A percentile compares a stretch with the other conserved stretches of the same genome.
These are phyloP conservation scores for Magnaporthales sp. DNA, from an alignment of 2,329 filamentous ascomycete genomes.

Conservation along the genomic window DNA sequence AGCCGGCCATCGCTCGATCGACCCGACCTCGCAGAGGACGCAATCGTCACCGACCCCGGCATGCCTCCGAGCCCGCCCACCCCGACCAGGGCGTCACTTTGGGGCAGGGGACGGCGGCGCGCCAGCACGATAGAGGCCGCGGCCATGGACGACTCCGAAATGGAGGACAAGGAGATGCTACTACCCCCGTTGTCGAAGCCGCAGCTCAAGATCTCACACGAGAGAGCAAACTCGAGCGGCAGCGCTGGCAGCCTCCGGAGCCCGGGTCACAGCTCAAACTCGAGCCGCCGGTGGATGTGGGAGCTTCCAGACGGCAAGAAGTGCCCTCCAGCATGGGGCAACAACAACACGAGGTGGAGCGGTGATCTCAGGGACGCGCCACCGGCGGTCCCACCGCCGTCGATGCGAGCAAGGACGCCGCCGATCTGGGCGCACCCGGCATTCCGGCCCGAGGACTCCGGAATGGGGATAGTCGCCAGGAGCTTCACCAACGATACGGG, in stretches of 20 bases:
- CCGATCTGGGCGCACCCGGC: constrained; percentile 6
- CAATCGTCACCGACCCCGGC: background rate
- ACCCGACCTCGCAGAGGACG: background rate
- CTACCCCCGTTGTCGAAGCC: background rate
- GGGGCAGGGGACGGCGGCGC: background rate
- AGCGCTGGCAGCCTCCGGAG: background rate
- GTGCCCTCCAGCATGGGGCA: constrained; percentile 5
- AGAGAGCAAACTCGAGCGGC: background rate
- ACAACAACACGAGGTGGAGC: constrained; percentile 3
- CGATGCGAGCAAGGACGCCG: constrained; percentile 1
- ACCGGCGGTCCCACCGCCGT: constrained; percentile 1
- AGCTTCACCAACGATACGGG: constrained; percentile 6
- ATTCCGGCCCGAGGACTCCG: background rate
- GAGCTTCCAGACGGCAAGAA: constrained; percentile 4
- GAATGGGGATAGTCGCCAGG: background rate
- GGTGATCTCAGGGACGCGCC: constrained; percentile 2
- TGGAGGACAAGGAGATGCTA: constrained; percentile 5
- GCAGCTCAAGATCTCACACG: background rate
- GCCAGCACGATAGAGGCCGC: background rate
- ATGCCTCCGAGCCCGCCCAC: constrained; percentile 1
- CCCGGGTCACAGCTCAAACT: background rate
- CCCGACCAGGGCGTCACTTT: background rate
- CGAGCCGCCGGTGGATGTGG: constrained; percentile 4
- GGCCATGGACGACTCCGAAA: background rate
- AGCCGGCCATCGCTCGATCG: constrained; percentile 11